A percentile compares a stretch with the other conserved stretches of the same genome.
Evolutionary conservation across 169 alveolate genomes (phyloP).

Genomic region (Miamiensis avidus): DNA sequence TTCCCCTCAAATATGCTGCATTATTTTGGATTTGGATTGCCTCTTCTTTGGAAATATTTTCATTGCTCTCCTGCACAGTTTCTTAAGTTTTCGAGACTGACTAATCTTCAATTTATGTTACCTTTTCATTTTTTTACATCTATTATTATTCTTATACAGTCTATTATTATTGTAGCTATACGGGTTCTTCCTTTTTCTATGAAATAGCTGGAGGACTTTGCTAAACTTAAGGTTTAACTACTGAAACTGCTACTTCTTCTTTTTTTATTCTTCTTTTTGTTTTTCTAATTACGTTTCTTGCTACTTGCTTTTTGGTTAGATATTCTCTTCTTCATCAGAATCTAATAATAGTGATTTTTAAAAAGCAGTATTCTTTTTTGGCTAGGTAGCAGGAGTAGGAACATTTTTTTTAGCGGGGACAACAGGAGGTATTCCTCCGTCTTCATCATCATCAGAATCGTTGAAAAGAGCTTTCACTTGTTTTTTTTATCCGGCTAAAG

Average conservation of each 20-base stretch:
- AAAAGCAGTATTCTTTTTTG: constrained; percentile 1
- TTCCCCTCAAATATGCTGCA: not conserved
- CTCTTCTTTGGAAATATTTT: no score
- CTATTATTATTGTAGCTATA: not conserved
- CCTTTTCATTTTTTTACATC: not conserved
- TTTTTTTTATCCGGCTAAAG: not conserved
- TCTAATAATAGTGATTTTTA: not conserved
- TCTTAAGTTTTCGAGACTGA: not conserved
- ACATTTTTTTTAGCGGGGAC: not conserved
- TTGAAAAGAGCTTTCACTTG: not conserved
- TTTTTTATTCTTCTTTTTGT: not conserved
- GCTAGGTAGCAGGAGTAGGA: not conserved
- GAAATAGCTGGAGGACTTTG: not conserved
- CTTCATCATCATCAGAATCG: constrained; percentile 8
- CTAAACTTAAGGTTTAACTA: constrained; percentile 1
- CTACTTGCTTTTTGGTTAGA: not conserved
- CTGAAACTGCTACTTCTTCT: not conserved
- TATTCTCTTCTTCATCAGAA: not conserved
- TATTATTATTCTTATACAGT: no score
- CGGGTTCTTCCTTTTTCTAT: constrained; percentile 2
- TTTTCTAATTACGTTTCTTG: not conserved
- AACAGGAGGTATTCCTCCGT: not conserved
- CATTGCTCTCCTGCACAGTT: not conserved
- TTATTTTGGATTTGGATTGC: not conserved
- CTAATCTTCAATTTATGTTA: not conserved